These are phyloP conservation scores for Stylosanthes scabra DNA, from an alignment of 331 rosid genomes.

Conservation along the genomic window DNA sequence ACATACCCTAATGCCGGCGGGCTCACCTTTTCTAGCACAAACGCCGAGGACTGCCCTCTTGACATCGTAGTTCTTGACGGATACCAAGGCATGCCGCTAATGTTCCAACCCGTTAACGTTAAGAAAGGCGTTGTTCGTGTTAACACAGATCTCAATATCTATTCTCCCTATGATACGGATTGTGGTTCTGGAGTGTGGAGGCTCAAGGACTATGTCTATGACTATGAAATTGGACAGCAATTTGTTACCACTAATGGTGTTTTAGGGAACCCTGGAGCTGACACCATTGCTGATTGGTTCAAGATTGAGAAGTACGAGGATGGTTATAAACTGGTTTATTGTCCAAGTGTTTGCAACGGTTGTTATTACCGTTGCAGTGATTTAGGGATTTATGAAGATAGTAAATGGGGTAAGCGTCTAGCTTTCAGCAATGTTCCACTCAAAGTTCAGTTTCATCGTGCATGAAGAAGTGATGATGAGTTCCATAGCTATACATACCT, in stretches of 20 bases:
- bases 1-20: slow-evolving; percentile 30
- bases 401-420: slow-evolving; percentile 30
- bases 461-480: background rate
- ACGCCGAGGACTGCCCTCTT: slow-evolving; percentile 32
- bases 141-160: slow-evolving; percentile 51
- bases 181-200: slow-evolving; percentile 47
- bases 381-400: slow-evolving; percentile 36
- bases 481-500: no score
- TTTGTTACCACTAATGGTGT: slow-evolving; percentile 47
- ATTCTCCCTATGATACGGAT: slow-evolving; percentile 24
- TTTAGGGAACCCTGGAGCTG: slow-evolving; percentile 45
- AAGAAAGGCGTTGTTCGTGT: slow-evolving; percentile 44
- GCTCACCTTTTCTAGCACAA: slow-evolving; percentile 14
- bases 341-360: slow-evolving; percentile 49
- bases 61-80: slow-evolving; percentile 41
- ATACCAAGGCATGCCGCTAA: slow-evolving; percentile 35
- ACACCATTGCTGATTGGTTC: slow-evolving; percentile 50
- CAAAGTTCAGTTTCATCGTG: slow-evolving; percentile 29
- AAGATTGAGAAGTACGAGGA: slow-evolving; percentile 48
- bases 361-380: slow-evolving; percentile 44
- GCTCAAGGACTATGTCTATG: slow-evolving; percentile 32
- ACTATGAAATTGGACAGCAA: slow-evolving; percentile 26
- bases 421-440: slow-evolving; percentile 46
- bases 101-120: slow-evolving; percentile 36
- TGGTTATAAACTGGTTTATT: slow-evolving; percentile 49